These are phyloP conservation scores for Mycena sp. DNA, from an alignment of 1,284 basidiomycete genomes.

Conservation along the genomic window DNA sequence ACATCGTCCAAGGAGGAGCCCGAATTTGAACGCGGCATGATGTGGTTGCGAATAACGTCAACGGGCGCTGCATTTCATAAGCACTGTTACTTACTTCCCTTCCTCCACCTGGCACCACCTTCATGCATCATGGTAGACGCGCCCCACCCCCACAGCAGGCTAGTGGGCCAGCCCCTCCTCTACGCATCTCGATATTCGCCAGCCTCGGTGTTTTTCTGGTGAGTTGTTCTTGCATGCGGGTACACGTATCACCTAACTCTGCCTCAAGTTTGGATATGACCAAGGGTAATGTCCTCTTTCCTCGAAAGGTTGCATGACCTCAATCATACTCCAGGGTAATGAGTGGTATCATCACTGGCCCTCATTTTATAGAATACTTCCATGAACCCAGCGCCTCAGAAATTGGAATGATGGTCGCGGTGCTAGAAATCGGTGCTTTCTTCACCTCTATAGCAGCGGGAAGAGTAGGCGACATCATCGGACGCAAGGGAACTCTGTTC, in stretches of 20 bases:
- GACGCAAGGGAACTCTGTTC: slow-evolving; percentile 89
- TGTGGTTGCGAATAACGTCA: not conserved
- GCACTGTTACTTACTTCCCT: not conserved
- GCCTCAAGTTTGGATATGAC: slow-evolving; percentile 86
- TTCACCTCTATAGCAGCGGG: slow-evolving; percentile 94
- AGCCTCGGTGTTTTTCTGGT: slow-evolving; percentile 91
- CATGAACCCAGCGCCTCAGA: slow-evolving; percentile 76
- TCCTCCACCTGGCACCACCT: slow-evolving; percentile 9
- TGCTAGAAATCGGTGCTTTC: slow-evolving; percentile 93
- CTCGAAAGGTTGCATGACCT: not conserved
- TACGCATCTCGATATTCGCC: slow-evolving; percentile 86
- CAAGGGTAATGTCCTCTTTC: slow-evolving; percentile 72
- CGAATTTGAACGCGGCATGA: slow-evolving; percentile 25
- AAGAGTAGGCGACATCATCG: slow-evolving; percentile 87
- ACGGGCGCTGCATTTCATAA: not conserved
- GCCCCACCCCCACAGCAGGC: slow-evolving; percentile 51
- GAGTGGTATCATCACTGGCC: slow-evolving; percentile 94
- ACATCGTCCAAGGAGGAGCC: slow-evolving; percentile 56
- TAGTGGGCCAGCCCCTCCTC: slow-evolving; percentile 82
- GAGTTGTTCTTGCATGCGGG: slow-evolving; percentile 40
- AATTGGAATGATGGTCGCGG: slow-evolving; percentile 90
- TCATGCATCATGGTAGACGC: slow-evolving; percentile 56
- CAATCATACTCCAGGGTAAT: slow-evolving; percentile 66
- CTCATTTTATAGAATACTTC: slow-evolving; percentile 88
- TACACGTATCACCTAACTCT: slow-evolving; percentile 30